Evolutionary conservation across 2,329 filamentous ascomycete species (phyloP), one percentile per base, ranked within the genome.

Genomic region (Colletotrichum tabaci): DNA sequence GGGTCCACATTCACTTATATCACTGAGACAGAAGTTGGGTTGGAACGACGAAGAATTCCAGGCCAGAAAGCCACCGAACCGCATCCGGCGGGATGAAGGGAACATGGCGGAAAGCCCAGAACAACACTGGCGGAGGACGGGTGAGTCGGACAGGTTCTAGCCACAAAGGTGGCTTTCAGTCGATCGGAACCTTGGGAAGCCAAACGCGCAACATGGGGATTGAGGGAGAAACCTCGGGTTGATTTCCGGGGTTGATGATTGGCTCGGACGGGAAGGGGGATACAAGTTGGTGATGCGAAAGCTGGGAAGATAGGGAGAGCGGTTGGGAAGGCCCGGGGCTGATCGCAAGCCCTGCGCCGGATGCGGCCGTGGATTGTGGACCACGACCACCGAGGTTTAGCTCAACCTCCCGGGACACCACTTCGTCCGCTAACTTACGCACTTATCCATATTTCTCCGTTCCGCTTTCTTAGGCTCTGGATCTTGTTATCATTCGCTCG

Each of bases 21-120:
- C 18, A 47, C 13, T 18, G 10, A 16, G 9, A 4, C 13, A 18
- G 38, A 26, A 46, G 13, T n/a, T n/a, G 38, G 26, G 46, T 44
- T 44, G 40, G 40, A 49, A 16, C 13, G 40, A 53, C 10, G 52
- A 35, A 10, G 26, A 40, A 46, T 42, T 71, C 58, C 53, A 69
- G 58, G 3, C 52, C 18, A 15, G 26, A 35, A 21, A 60, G 52
- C 44, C 42, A 40, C 60, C 21, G 38, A 44, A 18, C 65, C 66
- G 60, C 57, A 69, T 72, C 18, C 65, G 66, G 69, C 58, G 26
- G 8, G 10, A 18, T 38, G 4, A 46, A 13, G 18, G 56, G 10
- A 13, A 30, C 10, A 15, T 49, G 44, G 30, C 15, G 21, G 40
- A 16, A 16, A 21, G 18, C 13, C 52, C 8, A 47, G 53, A 23